Evolutionary conservation across 345 rosid genomes (phyloP), one percentile per base, ranked within the genome.

Genomic region (Durio zibethinus): DNA sequence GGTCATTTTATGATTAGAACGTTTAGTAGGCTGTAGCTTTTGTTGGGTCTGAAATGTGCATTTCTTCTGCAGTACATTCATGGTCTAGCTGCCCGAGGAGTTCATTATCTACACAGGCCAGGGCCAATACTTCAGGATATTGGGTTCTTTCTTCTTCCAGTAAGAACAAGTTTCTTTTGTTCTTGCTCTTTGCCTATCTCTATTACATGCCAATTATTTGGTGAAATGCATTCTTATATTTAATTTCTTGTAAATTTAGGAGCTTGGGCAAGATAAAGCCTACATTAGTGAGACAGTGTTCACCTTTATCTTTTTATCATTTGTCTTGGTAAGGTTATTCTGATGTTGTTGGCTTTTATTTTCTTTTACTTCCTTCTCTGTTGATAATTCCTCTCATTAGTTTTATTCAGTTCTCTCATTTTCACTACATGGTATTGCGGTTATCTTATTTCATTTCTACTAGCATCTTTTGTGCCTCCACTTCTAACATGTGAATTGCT

Each of bases 231-330:
- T 35, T 38, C 63, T 74, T 68, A 12, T 78, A 43, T 59, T 73
- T 75, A 5, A 72, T 67, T 73, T 79, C 16, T 16, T 80, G 15
- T 48, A 69, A 82, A 76, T 78, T 33, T 59, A 97, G 99, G 99
- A 94, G 84, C 94, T 97, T 60, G 99, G 99, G 75, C 92, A 90
- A 85, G 97, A 92, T 64, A 94, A 87, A 86, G 91, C 92, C 82
- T 91, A 92, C 86, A 88, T 97, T 73, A 97, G 99, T 47, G 98
- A 97, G 84, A 89, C 91, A 2, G 75, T 94, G 33, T 97, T 97
- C 90, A 83, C 88, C 73, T 82, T 33, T 40, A 80, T 91, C 40
- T 97, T 97, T 78, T 25, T 89, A 61, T 89, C 96, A 1, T 94
- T 97, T 62, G 48, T 91, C 76, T 72, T 91, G 93, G 98, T 94